phyloP scores from a whole-genome alignment of 106 monocot species.

The Allium cepa region DNA sequence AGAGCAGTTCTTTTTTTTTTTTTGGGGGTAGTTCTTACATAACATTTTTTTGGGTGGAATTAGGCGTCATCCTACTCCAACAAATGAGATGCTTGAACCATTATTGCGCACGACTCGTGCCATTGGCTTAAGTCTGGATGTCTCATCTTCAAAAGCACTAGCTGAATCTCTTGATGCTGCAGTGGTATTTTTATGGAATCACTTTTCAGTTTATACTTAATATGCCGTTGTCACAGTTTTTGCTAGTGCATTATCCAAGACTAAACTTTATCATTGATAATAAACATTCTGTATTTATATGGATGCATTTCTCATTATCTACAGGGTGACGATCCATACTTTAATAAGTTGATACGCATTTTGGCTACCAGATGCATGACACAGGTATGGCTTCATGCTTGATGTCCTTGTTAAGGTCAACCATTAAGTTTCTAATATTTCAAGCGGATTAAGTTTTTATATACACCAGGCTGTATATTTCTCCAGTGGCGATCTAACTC shows the following conservation, averaged over 20 bases:
- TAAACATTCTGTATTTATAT: too few species aligned
- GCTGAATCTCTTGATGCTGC: constrained; percentile 97
- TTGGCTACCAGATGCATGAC: constrained; percentile 99
- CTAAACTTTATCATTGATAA: too few species aligned
- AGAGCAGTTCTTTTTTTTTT: too few species aligned
- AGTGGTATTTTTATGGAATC: constrained; percentile 31
- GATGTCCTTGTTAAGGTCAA: neutral
- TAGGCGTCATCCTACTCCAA: constrained; percentile 94
- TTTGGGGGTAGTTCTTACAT: too few species aligned
- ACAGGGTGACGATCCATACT: constrained; percentile 95
- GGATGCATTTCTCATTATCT: neutral
- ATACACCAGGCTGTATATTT: constrained; percentile 81
- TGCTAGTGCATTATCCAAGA: too few species aligned
- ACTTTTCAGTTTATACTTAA: too few species aligned
- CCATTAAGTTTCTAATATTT: neutral
- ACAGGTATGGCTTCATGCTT: constrained; percentile 36
- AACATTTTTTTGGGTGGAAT: constrained; percentile 10
- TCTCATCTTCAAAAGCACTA: constrained; percentile 89
- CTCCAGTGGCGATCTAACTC: constrained; percentile 83
- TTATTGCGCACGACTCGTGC: constrained; percentile 77
- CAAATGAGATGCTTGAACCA: constrained; percentile 98
- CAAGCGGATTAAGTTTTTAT: constrained; percentile 4
- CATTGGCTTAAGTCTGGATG: constrained; percentile 79
- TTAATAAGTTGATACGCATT: constrained; percentile 94
- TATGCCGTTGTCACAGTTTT: too few species aligned